phyloP scores from a whole-genome alignment of 1,284 basidiomycete species.

The Apiotrichum veenhuisii region DNA sequence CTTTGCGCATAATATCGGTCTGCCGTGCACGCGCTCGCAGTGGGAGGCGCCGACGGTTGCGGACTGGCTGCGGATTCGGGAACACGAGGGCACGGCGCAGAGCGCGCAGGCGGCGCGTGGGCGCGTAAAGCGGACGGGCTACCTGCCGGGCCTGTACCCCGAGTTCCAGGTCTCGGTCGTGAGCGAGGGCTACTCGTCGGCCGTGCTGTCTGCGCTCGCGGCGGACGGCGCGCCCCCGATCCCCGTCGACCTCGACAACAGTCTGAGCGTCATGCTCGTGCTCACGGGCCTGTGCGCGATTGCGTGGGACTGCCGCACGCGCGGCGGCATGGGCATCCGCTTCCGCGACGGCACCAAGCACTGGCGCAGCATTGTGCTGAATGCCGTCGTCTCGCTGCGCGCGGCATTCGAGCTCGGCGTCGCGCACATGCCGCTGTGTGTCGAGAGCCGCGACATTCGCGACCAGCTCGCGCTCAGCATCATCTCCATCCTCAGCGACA shows the following conservation, averaged over 20 bases:
- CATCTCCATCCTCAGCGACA: slow-evolving; percentile 40
- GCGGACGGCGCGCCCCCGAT: slow-evolving; percentile 23
- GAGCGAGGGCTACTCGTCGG: slow-evolving; percentile 34
- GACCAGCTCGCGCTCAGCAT: slow-evolving; percentile 40
- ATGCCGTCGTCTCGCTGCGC: slow-evolving; percentile 38
- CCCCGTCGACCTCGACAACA: slow-evolving; percentile 31
- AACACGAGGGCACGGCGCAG: not conserved
- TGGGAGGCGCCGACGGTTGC: slow-evolving; percentile 36
- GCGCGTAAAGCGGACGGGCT: slow-evolving; percentile 4
- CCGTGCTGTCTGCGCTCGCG: slow-evolving; percentile 29
- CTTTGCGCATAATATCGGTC: slow-evolving; percentile 39
- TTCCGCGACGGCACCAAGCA: slow-evolving; percentile 39
- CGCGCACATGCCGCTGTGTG: slow-evolving; percentile 15
- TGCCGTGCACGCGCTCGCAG: slow-evolving; percentile 29
- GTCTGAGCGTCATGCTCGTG: slow-evolving; percentile 30
- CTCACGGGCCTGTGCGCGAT: slow-evolving; percentile 37
- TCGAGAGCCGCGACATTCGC: slow-evolving; percentile 34
- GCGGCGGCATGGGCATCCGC: slow-evolving; percentile 40
- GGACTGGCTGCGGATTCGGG: slow-evolving; percentile 31
- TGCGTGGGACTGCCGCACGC: slow-evolving; percentile 41
- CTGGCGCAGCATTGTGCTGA: slow-evolving; percentile 37
- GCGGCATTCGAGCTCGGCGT: slow-evolving; percentile 31
- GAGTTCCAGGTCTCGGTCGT: slow-evolving; percentile 35
- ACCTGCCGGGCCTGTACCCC: slow-evolving; percentile 37
- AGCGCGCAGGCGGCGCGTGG: not conserved